Conservation (phyloP, 208 protist species). For the Leptomonas pyrrhocoris region DNA sequence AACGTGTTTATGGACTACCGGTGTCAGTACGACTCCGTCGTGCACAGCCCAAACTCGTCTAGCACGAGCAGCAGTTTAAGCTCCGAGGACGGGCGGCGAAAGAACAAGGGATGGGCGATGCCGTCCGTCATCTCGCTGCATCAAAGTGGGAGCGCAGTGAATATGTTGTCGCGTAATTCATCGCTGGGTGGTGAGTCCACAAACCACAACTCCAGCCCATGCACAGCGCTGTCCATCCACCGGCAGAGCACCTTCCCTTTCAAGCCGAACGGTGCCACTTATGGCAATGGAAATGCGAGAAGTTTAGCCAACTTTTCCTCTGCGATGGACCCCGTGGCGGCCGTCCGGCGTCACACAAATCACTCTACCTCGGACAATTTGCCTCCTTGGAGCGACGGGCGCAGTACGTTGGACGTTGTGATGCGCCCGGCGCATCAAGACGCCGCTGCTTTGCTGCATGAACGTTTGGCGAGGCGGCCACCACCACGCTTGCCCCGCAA, state of each 20-base stretch:
- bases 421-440: constrained; percentile 16
- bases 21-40: constrained; percentile 48
- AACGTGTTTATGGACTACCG: constrained; percentile 88
- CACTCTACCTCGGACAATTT: constrained; percentile 19
- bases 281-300: neutral
- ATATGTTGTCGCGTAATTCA: neutral
- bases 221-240: constrained; percentile 4
- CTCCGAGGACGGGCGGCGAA: neutral
- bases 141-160: neutral
- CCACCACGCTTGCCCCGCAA: constrained; percentile 1
- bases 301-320: neutral
- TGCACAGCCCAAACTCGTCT: constrained; percentile 18
- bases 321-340: constrained; percentile 3
- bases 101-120: neutral
- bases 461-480: constrained; percentile 23
- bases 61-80: constrained; percentile 14
- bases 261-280: neutral
- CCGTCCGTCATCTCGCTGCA: neutral
- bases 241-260: constrained; percentile 1
- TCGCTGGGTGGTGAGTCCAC: neutral
- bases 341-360: neutral
- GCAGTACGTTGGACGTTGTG: constrained; percentile 23
- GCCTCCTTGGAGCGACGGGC: constrained; percentile 23
- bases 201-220: neutral
- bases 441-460: constrained; percentile 19